These are phyloP conservation scores for Pyrenophora tritici-repentis DNA, from an alignment of 2,329 filamentous ascomycete species.

Conservation along the genomic window DNA sequence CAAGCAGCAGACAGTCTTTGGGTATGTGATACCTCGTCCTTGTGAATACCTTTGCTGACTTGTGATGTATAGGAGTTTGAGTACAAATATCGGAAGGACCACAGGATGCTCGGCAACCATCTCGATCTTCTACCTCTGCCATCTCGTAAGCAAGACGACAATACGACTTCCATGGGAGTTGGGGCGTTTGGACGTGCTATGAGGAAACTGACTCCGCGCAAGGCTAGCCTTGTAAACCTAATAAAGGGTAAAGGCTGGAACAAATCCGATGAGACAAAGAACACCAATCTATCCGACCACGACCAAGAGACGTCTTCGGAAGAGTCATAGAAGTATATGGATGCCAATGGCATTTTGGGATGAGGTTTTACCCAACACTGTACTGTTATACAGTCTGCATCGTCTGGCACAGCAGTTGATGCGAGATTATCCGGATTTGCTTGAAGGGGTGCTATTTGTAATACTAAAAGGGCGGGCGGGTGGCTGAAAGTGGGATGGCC, in stretches of 20 bases:
- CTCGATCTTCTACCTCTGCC: slow-evolving; percentile 20
- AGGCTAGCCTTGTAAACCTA: slow-evolving; percentile 42
- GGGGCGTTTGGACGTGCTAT: slow-evolving; percentile 39
- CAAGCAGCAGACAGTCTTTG: slow-evolving; percentile 43
- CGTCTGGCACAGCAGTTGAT: background rate
- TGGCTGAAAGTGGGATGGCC: background rate
- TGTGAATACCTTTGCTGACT: background rate
- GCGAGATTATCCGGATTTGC: no score
- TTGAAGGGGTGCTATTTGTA: background rate
- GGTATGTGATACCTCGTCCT: slow-evolving; percentile 19
- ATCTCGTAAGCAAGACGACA: slow-evolving; percentile 30
- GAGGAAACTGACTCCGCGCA: slow-evolving; percentile 42
- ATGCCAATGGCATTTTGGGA: background rate
- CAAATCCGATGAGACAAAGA: slow-evolving; percentile 23
- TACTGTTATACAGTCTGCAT: background rate
- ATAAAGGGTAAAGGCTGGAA: slow-evolving; percentile 42
- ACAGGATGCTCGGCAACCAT: slow-evolving; percentile 30
- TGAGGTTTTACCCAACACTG: no score
- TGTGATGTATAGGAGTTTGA: slow-evolving; percentile 37
- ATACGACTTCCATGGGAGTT: slow-evolving; percentile 14
- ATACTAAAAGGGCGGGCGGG: background rate
- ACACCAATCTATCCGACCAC: slow-evolving; percentile 1
- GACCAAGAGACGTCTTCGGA: slow-evolving; percentile 13
- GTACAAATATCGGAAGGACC: slow-evolving; percentile 37
- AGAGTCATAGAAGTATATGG: background rate